Base-by-base conservation (phyloP, 2,329 filamentous ascomycete species). In the Colletotrichum coccodes region DNA sequence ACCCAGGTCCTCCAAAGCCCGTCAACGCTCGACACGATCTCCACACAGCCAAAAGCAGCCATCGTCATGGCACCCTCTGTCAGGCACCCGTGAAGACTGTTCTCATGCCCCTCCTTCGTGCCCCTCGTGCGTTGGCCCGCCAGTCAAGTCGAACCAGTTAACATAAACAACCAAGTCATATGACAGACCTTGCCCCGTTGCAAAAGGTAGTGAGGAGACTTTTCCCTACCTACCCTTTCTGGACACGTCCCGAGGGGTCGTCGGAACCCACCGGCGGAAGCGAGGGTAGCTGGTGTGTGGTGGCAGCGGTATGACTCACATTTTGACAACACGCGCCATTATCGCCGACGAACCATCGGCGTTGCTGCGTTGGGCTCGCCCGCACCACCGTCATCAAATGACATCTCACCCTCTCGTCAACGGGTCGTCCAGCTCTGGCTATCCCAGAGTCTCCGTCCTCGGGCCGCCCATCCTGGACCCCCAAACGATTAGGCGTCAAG, bases 281-380 rank as follows among this genome's bases (percentile, higher is more conserved):
- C 57, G 32, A 38, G 52, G 52, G 12, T 40, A 38, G 21, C 16
- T 38, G 21, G 34, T 54, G 32, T 26, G 21, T 38, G 52, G 52
- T 52, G 46, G 44, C 32, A 57, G 52, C 60, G 60, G 60, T 68
- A 62, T 68, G 64, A 64, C 64, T 68, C 64, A 68, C 60, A 60
- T 26, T 32, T 16, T 36, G 11, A 46, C 23, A n/a, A 9, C 38
- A 28, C 40, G 32, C 40, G 16, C 32, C 52, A 32, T 64, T 64
- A 68, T 68, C 60, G 64, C 64, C 64, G 64, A 68, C 38, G 18
- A 65, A 28, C 50, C 49, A 44, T 67, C 64, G 60, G 64, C 49
- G 47, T 54, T 60, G 49, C 30, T 52, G n/a, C 34, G 52, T 36
- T n/a, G 18, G 34, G 34, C n/a, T 34, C 28, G 26, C 18, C 21